Base-by-base conservation (phyloP, 2,329 filamentous ascomycete species). In the Xylariaceae sp. region DNA sequence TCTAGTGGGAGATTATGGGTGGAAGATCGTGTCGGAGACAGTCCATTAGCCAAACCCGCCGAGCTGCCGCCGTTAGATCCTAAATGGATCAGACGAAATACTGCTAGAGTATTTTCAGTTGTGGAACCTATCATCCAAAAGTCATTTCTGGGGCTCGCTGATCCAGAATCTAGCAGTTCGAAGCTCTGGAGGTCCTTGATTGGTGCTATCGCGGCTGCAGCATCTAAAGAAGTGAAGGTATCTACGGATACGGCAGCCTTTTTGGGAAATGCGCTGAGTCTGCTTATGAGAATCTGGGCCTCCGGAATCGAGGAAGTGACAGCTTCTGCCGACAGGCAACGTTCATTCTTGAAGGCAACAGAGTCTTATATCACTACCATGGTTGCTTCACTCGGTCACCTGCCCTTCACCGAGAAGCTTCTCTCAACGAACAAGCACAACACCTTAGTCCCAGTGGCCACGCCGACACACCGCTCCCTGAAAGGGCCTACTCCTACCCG, bases 171-270 rank as follows among this genome's bases (percentile, higher is more conserved):
- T 59, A 62, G 71, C 7, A 67, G 74, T 0, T 74, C 71, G 47
- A 74, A 72, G 6, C 74, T 89, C 39, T 89, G 86, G 86, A 69
- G 74, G 31, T 75, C 79, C 1, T 74, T 90, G 9, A 75, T 89
- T 43, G 73, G 75, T 3, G 81, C 85, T 1, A 74, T 91, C 30
- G 80, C 84, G 2, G 79, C 80, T 47, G 87, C 88, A 40, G 86
- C 86, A 29, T 80, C 79, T 42, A 95, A 96, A 71, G 94, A 99
- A 70, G 87, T 99, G 63, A 95, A 92, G 64, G 85, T 91, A 5
- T 91, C 90, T 0, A 80, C 81, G 9, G 92, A 97, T 58, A 89
- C 91, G 1, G 88, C 89, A 65, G 81, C 84, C 57, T 92, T 91
- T 55, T 79, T 96, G 58, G 86, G 88, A 27, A 78, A 83, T 42